phyloP scores from a whole-genome alignment of 2,329 filamentous ascomycete species.

The Fusarium xylarioides region DNA sequence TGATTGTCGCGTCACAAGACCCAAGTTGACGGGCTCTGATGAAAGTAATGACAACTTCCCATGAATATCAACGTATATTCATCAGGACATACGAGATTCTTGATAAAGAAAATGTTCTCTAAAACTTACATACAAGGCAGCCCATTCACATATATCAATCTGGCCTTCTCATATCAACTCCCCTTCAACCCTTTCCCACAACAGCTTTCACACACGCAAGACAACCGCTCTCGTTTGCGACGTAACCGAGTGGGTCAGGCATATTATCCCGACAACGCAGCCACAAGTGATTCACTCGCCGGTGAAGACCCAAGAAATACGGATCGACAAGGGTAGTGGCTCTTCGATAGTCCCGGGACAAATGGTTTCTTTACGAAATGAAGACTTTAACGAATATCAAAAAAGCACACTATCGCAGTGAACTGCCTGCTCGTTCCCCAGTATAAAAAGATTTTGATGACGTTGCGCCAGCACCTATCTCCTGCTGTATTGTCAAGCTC shows the following conservation, averaged over 20 bases:
- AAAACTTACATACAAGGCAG: neutral
- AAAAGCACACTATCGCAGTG: constrained; percentile 1
- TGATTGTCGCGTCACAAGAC: constrained; percentile 17
- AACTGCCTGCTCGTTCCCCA: neutral
- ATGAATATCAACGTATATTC: neutral
- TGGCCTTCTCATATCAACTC: neutral
- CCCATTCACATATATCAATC: neutral
- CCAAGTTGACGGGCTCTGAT: neutral
- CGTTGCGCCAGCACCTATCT: neutral
- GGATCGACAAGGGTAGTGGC: constrained; percentile 4
- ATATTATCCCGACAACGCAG: constrained; percentile 29
- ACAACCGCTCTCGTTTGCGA: neutral
- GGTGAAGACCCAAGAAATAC: neutral
- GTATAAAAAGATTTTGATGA: neutral
- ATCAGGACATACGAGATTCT: neutral
- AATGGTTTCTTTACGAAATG: neutral
- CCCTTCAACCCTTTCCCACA: neutral
- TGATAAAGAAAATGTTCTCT: neutral
- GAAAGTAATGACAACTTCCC: neutral
- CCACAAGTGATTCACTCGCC: constrained; percentile 30
- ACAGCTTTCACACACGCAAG: neutral
- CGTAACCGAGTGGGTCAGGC: constrained; percentile 19
- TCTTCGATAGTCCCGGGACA: neutral
- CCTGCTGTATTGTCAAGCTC: constrained; percentile 12
- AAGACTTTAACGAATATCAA: neutral